Conservation (phyloP, 1,284 basidiomycete species). For the Ustilago vetiveriae region DNA sequence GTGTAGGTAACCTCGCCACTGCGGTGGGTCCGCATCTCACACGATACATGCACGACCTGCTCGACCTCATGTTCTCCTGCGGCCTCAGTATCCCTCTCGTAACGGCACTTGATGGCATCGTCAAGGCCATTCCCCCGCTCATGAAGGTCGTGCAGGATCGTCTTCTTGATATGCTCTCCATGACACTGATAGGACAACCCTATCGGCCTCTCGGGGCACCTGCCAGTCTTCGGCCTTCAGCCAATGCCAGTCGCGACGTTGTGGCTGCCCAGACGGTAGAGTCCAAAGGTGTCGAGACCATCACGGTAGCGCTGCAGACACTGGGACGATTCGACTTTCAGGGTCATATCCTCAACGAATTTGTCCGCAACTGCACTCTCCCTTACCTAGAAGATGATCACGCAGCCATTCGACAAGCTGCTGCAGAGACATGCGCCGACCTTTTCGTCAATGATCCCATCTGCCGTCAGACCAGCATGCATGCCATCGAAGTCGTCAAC, state of each 20-base stretch:
- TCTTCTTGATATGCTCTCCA: slow-evolving; percentile 60
- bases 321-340: slow-evolving; percentile 93
- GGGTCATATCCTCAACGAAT: slow-evolving; percentile 89
- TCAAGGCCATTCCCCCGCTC: slow-evolving; percentile 87
- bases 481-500: slow-evolving; percentile 96
- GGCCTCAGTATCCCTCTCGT: slow-evolving; percentile 90
- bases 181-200: slow-evolving; percentile 61
- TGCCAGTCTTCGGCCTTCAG: slow-evolving; percentile 27
- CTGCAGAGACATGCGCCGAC: slow-evolving; percentile 91
- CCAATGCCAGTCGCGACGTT: slow-evolving; percentile 43
- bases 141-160: slow-evolving; percentile 90
- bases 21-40: slow-evolving; percentile 97
- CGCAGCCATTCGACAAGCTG: slow-evolving; percentile 85
- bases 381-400: slow-evolving; percentile 95
- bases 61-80: slow-evolving; percentile 95
- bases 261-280: slow-evolving; percentile 69
- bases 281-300: slow-evolving; percentile 73
- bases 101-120: slow-evolving; percentile 85
- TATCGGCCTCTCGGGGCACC: slow-evolving; percentile 63
- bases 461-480: slow-evolving; percentile 92
- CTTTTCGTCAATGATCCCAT: slow-evolving; percentile 92
- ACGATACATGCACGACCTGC: slow-evolving; percentile 91
- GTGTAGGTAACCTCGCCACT: slow-evolving; percentile 92
- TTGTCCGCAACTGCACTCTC: slow-evolving; percentile 89
- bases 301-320: slow-evolving; percentile 86